These are phyloP conservation scores for Cryphonectria carpinicola DNA, from an alignment of 2,329 filamentous ascomycete genomes.

Conservation along the genomic window DNA sequence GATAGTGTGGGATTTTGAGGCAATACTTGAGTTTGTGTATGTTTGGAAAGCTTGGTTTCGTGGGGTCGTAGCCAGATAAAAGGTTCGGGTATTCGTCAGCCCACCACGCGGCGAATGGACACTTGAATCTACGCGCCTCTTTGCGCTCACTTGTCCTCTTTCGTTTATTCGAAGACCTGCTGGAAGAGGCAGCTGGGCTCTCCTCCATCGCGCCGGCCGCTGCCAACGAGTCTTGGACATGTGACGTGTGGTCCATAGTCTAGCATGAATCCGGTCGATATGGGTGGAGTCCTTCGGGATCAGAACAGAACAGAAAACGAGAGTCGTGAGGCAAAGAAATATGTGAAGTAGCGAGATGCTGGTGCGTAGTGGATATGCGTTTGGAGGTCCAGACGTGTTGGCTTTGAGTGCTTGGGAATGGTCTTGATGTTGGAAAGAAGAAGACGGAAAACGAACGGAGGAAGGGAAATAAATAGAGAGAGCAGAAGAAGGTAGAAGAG, in stretches of 20 bases:
- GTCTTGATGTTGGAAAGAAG: background rate
- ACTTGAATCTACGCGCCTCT: background rate
- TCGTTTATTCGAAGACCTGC: background rate
- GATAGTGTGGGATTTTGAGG: background rate
- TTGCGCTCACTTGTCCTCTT: background rate
- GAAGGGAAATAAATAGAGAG: background rate
- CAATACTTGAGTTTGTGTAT: conserved; percentile 5
- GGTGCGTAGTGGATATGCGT: background rate
- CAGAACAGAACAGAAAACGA: background rate
- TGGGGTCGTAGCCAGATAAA: no score
- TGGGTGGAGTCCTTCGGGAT: background rate
- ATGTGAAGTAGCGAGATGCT: background rate
- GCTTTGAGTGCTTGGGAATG: background rate
- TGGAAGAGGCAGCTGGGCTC: background rate
- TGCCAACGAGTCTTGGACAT: background rate
- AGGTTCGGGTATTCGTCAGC: no score
- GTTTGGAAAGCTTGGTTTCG: background rate
- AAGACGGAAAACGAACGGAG: background rate
- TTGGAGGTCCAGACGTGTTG: no score
- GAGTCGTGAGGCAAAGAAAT: background rate
- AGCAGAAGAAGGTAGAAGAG: background rate
- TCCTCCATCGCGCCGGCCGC: background rate
- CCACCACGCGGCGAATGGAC: background rate
- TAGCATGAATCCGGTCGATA: background rate
- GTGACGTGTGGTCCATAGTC: background rate